phyloP scores from a whole-genome alignment of 1,284 basidiomycete species.

The Omphalotus olearius region DNA sequence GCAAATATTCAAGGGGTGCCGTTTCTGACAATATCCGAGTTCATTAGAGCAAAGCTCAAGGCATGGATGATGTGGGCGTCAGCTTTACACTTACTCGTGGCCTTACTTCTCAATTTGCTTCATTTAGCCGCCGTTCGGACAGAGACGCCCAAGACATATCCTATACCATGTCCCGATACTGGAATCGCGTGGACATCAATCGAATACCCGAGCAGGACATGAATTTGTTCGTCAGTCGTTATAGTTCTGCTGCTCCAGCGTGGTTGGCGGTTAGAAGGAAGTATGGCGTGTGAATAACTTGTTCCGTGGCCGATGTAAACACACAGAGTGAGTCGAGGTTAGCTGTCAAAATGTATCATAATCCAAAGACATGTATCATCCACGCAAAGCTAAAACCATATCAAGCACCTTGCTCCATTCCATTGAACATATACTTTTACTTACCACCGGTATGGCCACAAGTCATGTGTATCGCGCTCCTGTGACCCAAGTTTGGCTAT shows the following conservation, averaged over 20 bases:
- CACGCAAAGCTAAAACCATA: no score
- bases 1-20: slow-evolving; percentile 65
- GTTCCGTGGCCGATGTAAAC: not conserved
- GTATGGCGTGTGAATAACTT: slow-evolving; percentile 45
- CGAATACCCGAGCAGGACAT: slow-evolving; percentile 78
- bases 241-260: slow-evolving; percentile 52
- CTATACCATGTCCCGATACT: slow-evolving; percentile 63
- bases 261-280: slow-evolving; percentile 70
- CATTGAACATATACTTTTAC: no score
- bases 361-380: no score
- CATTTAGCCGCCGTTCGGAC: slow-evolving; percentile 54
- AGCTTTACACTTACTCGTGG: slow-evolving; percentile 14
- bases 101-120: slow-evolving; percentile 14
- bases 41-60: slow-evolving; percentile 75
- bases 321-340: not conserved
- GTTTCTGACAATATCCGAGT: slow-evolving; percentile 75
- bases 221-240: slow-evolving; percentile 59
- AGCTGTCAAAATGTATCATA: no score
- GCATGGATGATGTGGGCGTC: slow-evolving; percentile 66
- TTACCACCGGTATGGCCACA: no score
- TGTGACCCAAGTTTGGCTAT: no score
- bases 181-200: slow-evolving; percentile 76
- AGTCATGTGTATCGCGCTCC: no score
- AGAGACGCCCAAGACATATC: slow-evolving; percentile 70
- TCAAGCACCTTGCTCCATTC: no score